Conservation (phyloP, 2,329 filamentous ascomycete genomes). For the Sclerotinia glacialis region DNA sequence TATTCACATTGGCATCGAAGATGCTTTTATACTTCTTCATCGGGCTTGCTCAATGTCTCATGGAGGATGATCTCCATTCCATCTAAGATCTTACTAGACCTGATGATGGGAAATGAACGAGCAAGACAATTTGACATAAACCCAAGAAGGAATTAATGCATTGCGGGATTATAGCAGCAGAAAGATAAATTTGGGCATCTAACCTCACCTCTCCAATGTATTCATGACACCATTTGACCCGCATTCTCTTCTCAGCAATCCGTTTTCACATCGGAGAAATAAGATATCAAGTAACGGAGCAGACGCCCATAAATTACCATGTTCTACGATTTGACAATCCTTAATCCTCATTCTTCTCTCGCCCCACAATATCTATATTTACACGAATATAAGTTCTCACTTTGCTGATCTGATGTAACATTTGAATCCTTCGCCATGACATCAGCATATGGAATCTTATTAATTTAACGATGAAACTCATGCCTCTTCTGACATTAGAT, state of each 20-base stretch:
- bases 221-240: neutral
- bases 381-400: neutral
- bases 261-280: too few relatives aligned
- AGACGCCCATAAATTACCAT: neutral
- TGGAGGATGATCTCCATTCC: neutral
- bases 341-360: neutral
- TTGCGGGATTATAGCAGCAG: neutral
- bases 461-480: neutral
- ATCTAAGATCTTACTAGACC: too few relatives aligned
- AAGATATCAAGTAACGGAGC: neutral
- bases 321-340: neutral
- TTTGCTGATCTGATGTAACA: neutral
- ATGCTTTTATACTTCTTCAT: neutral
- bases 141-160: too few relatives aligned
- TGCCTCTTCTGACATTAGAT: neutral
- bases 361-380: neutral
- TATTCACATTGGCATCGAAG: neutral
- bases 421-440: neutral
- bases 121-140: neutral
- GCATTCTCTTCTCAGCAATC: neutral
- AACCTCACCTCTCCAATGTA: neutral
- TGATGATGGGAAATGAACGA: neutral
- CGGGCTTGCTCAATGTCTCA: neutral
- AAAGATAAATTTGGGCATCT: neutral
- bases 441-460: neutral